Evolutionary conservation across 352 stramenopile species (phyloP).

Genomic region (Phytophthora syringae): DNA sequence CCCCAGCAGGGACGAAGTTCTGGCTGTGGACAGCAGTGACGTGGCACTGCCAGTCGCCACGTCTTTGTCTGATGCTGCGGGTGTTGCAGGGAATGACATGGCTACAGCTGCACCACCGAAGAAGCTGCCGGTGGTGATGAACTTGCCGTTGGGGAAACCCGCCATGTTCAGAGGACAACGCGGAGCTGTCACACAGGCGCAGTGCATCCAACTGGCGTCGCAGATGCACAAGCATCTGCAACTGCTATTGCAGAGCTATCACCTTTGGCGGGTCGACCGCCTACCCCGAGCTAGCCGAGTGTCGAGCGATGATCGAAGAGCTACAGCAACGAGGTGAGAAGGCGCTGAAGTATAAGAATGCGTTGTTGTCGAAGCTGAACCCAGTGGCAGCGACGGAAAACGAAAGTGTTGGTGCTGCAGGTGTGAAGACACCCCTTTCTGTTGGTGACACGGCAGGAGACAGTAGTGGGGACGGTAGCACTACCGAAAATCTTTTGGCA

Average conservation of each 20-base stretch:
- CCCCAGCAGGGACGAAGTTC: slow-evolving; percentile 7
- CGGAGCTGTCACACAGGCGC: slow-evolving; percentile 57
- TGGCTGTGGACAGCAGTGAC: neutral
- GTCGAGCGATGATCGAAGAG: slow-evolving; percentile 69
- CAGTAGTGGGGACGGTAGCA: slow-evolving; percentile 3
- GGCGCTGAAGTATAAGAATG: slow-evolving; percentile 68
- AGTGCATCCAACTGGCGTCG: slow-evolving; percentile 84
- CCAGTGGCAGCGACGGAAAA: slow-evolving; percentile 8
- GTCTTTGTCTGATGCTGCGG: slow-evolving; percentile 1
- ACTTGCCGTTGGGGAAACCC: slow-evolving; percentile 3
- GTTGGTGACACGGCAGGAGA: neutral
- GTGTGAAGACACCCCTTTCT: slow-evolving; percentile 4
- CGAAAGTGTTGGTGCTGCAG: neutral
- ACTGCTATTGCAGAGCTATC: slow-evolving; percentile 76
- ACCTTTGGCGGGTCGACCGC: slow-evolving; percentile 46
- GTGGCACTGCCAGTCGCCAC: neutral
- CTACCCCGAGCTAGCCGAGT: slow-evolving; percentile 37
- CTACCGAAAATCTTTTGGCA: slow-evolving; percentile 38
- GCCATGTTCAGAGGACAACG: slow-evolving; percentile 20
- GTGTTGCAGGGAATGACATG: neutral
- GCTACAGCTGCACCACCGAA: neutral
- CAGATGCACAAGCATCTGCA: slow-evolving; percentile 92
- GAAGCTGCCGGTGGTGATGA: slow-evolving; percentile 10
- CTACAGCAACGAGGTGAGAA: slow-evolving; percentile 67
- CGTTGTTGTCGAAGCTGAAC: slow-evolving; percentile 72